Conservation (phyloP, 2,329 filamentous ascomycete genomes). For the Ceratocystis alfenasii region DNA sequence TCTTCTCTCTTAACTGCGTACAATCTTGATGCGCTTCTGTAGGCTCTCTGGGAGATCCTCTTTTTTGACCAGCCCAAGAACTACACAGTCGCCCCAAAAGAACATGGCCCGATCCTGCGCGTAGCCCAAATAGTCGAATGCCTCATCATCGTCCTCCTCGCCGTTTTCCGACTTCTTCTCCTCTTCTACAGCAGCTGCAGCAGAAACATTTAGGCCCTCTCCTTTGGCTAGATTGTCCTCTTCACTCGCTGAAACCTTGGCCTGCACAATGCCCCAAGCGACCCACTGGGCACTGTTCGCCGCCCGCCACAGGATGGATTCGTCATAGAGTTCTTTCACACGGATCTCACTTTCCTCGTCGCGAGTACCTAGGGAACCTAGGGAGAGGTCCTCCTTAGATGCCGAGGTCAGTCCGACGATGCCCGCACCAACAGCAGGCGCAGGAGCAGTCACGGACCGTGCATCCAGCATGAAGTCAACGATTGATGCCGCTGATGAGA, state of each 20-base stretch:
- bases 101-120: conserved; percentile 83
- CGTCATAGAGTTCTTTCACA: conserved; percentile 59
- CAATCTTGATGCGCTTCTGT: conserved; percentile 51
- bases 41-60: conserved; percentile 67
- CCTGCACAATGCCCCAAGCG: conserved; percentile 93
- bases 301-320: conserved; percentile 73
- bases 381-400: conserved; percentile 41
- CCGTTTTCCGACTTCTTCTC: conserved; percentile 22
- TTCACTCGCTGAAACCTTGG: conserved; percentile 47
- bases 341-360: conserved; percentile 55
- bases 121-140: conserved; percentile 89
- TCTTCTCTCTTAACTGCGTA: conserved; percentile 44
- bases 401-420: conserved; percentile 27
- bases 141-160: conserved; percentile 42
- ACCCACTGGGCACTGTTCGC: conserved; percentile 87
- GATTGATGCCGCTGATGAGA: conserved; percentile 40
- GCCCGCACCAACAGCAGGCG: conserved; percentile 31
- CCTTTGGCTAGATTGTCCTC: conserved; percentile 23
- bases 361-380: conserved; percentile 35
- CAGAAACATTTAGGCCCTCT: neutral
- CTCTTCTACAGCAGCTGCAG: conserved; percentile 23
- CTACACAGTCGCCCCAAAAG: conserved; percentile 84
- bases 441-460: conserved; percentile 39
- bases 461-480: conserved; percentile 73
- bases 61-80: conserved; percentile 58